Evolutionary conservation across 805 yeast genomes (phyloP).

Genomic region (Yamadazyma insecticola): DNA sequence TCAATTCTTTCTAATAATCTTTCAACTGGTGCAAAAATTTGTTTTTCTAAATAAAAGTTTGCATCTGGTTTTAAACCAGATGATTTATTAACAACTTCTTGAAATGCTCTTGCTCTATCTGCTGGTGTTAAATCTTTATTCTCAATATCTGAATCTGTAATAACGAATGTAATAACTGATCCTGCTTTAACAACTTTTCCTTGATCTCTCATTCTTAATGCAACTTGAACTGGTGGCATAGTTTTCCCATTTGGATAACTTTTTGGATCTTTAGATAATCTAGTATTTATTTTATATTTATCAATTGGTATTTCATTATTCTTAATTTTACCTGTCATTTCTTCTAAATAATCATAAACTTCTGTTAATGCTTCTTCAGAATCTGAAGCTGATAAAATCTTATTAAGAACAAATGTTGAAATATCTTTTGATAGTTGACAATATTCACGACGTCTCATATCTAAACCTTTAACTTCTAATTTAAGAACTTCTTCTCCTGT

Average conservation of each 20-base stretch:
- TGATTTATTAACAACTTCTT: slow-evolving; percentile 58
- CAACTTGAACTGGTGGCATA: slow-evolving; percentile 90
- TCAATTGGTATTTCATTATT: slow-evolving; percentile 58
- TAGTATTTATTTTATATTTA: slow-evolving; percentile 78
- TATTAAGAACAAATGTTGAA: slow-evolving; percentile 68
- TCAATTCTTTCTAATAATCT: slow-evolving; percentile 81
- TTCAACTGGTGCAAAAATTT: slow-evolving; percentile 85
- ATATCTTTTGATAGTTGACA: slow-evolving; percentile 90
- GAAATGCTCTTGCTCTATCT: slow-evolving; percentile 78
- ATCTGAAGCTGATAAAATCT: slow-evolving; percentile 67
- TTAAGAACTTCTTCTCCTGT: slow-evolving; percentile 50
- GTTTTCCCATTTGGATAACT: slow-evolving; percentile 77
- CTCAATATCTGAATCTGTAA: slow-evolving; percentile 43
- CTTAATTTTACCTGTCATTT: slow-evolving; percentile 52
- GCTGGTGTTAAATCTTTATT: slow-evolving; percentile 47
- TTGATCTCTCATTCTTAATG: slow-evolving; percentile 68
- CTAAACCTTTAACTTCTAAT: slow-evolving; percentile 92
- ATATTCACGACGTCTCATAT: slow-evolving; percentile 94
- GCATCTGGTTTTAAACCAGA: slow-evolving; percentile 64
- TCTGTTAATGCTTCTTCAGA: slow-evolving; percentile 71
- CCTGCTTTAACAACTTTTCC: slow-evolving; percentile 89
- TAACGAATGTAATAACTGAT: slow-evolving; percentile 82
- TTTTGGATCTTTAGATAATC: slow-evolving; percentile 81
- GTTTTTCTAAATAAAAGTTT: slow-evolving; percentile 77
- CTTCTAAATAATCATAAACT: slow-evolving; percentile 68